Evolutionary conservation across 2,329 filamentous ascomycete species (phyloP).

Genomic region (Remersonia thermophila): DNA sequence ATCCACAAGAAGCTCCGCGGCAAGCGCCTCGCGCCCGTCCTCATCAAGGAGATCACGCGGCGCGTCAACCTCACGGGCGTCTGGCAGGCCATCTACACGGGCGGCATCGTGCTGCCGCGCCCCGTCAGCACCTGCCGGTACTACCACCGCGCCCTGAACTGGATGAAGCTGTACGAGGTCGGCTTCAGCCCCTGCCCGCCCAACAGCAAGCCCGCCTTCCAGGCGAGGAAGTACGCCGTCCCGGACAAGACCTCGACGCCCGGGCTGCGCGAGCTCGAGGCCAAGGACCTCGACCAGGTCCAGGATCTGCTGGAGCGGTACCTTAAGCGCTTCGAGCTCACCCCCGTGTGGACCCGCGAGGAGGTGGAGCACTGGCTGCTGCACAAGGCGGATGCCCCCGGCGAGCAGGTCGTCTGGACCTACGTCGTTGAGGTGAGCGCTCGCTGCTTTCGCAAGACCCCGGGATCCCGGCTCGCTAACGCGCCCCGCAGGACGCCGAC

Average conservation of each 20-base stretch:
- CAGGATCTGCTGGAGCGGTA: conserved; percentile 65
- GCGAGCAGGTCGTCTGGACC: conserved; percentile 81
- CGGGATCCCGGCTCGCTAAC: conserved; percentile 3
- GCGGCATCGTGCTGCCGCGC: conserved; percentile 77
- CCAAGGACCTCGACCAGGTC: conserved; percentile 65
- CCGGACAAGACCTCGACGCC: conserved; percentile 60
- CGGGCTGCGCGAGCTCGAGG: conserved; percentile 69
- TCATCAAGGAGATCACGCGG: conserved; percentile 96
- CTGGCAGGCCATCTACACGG: conserved; percentile 95
- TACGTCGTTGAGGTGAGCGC: conserved; percentile 69
- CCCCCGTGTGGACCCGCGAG: conserved; percentile 64
- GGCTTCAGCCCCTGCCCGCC: conserved; percentile 83
- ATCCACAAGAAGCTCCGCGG: conserved; percentile 95
- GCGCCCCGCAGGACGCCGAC: conserved; percentile 38
- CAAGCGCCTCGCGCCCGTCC: conserved; percentile 81
- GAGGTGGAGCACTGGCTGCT: conserved; percentile 85
- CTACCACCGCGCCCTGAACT: conserved; percentile 87
- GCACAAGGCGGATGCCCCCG: conserved; percentile 48
- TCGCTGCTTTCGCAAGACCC: background rate
- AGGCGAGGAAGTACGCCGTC: conserved; percentile 75
- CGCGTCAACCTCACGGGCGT: conserved; percentile 76
- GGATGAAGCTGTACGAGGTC: conserved; percentile 90
- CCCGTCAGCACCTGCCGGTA: conserved; percentile 90
- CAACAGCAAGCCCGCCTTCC: conserved; percentile 72
- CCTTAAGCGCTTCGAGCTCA: conserved; percentile 67